phyloP scores from a whole-genome alignment of 208 protist genomes.

The Trypanosoma avium region DNA sequence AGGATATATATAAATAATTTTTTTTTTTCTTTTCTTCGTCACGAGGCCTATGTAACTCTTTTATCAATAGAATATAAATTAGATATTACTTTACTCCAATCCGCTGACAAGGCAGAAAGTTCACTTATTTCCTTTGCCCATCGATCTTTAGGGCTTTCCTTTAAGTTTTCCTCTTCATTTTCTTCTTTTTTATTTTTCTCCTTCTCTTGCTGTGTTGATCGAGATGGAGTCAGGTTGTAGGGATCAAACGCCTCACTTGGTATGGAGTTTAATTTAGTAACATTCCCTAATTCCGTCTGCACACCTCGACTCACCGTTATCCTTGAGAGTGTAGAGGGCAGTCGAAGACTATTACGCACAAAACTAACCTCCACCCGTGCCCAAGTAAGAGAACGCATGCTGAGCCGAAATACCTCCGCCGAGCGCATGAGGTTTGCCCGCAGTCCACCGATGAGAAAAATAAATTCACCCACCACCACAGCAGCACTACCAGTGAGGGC shows the following conservation, averaged over 20 bases:
- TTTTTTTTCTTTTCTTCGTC: not conserved
- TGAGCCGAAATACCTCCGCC: slow-evolving; percentile 1
- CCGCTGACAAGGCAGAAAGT: not conserved
- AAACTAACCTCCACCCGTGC: not conserved
- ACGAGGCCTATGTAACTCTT: not conserved
- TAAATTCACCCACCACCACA: slow-evolving; percentile 9
- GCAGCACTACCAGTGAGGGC: slow-evolving; percentile 3
- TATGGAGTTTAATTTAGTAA: not conserved
- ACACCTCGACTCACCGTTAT: not conserved
- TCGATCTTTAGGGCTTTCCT: not conserved
- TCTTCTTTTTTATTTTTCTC: not conserved
- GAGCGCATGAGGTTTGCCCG: slow-evolving; percentile 10
- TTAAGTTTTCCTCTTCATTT: not conserved
- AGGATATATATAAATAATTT: not conserved
- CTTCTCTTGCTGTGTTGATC: too few species aligned
- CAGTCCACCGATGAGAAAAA: slow-evolving; percentile 19
- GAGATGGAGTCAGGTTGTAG: not conserved
- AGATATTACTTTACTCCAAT: slow-evolving; percentile 7
- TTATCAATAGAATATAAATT: not conserved
- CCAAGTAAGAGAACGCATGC: slow-evolving; percentile 4
- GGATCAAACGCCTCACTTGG: not conserved
- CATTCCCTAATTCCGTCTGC: not conserved
- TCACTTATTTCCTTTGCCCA: slow-evolving; percentile 4
- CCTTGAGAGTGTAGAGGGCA: too few species aligned
- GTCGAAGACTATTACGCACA: too few species aligned